Evolutionary conservation across 2,329 filamentous ascomycete genomes (phyloP), one percentile per base, ranked within the genome.

Genomic region (Xylaria multiplex): DNA sequence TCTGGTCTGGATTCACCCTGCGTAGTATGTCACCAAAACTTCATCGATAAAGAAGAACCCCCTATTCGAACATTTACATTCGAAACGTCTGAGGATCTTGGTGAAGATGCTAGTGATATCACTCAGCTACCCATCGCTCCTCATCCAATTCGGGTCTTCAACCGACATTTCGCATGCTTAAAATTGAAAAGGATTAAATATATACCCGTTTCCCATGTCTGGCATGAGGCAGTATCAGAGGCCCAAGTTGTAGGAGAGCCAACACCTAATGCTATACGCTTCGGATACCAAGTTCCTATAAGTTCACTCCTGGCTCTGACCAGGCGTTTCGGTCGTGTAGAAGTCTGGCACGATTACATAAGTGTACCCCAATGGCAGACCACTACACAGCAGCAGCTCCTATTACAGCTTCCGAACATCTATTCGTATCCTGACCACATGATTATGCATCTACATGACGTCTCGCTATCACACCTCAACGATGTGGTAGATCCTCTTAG

Each of bases 61-160:
- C 59, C 64, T 14, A 63, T 66, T 19, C 59, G 64, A 40, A 66
- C 64, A 1, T 59, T 66, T 19, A 59, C 64, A 19, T 66, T 66
- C 27, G 59, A 66, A 43, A 45, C 42, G 16, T 59, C 59, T 14
- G 64, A 66, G n/a, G 64, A 66, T 45, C 59, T 66, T 6, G 50
- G 55, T 22, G 64, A 66, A 40, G 55, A 50, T 35, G 30, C 54
- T n/a, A 54, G 42, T 24, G 55, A 66, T 59, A 63, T 66, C 19
- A 66, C 64, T 13, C 64, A 59, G 6, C 14, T 59, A 42, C 64
- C 64, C n/a, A 58, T 66, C 11, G 49, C 55, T 30, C 64, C 59
- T 30, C 59, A 66, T 5, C 64, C 64, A 11, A 55, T 66, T 35
- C 59, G 64, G 14, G 42, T 66, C 4, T 46, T 63, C 24, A 63